Conservation (phyloP, 805 yeast genomes). For the Ogataea trehaloabstinens region DNA sequence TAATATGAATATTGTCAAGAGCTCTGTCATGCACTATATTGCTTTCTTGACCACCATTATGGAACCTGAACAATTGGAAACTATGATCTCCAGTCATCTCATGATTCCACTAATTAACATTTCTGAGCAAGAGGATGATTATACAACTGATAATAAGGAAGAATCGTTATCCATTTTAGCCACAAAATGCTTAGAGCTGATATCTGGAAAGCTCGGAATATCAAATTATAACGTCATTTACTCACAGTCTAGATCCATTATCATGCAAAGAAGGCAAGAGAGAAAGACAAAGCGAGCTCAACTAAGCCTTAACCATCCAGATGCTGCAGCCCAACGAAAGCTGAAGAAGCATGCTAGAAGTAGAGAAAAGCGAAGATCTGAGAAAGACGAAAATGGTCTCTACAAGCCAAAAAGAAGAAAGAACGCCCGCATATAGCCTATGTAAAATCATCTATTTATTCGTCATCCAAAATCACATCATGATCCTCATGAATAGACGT, state of each 20-base stretch:
- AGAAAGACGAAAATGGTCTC: constrained; percentile 73
- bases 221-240: constrained; percentile 63
- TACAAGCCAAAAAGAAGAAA: constrained; percentile 63
- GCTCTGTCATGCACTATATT: constrained; percentile 63
- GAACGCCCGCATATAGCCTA: constrained; percentile 5
- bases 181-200: constrained; percentile 62
- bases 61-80: constrained; percentile 38
- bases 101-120: constrained; percentile 31
- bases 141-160: constrained; percentile 41
- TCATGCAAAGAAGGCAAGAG: constrained; percentile 65
- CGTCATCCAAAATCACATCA: constrained; percentile 5
- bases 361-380: constrained; percentile 73
- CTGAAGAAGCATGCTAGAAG: constrained; percentile 70
- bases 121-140: constrained; percentile 37
- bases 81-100: constrained; percentile 35
- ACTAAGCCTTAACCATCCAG: constrained; percentile 76
- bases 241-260: constrained; percentile 59
- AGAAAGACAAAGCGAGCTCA: constrained; percentile 75
- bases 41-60: constrained; percentile 60
- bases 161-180: constrained; percentile 35
- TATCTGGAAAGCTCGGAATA: constrained; percentile 69
- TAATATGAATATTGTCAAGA: constrained; percentile 58
- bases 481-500: constrained; percentile 9
- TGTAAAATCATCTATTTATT: constrained; percentile 1
- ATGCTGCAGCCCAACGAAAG: constrained; percentile 73